Evolutionary conservation across 495 filamentous ascomycete species (phyloP).

Genomic region (Aspergillus ellipticus): DNA sequence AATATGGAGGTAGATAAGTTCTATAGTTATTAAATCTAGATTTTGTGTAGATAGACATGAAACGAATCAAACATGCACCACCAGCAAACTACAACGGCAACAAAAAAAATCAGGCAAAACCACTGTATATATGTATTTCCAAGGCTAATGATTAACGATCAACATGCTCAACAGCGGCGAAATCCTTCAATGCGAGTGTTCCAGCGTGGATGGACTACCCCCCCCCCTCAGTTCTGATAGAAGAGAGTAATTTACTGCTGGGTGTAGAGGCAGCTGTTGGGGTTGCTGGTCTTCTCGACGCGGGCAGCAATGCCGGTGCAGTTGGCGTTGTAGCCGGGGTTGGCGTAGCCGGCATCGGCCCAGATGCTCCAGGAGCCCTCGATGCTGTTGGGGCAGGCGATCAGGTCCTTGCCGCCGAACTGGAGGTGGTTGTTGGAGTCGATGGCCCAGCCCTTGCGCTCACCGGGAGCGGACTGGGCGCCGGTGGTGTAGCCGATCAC

Average conservation of each 20-base stretch:
- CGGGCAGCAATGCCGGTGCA: conserved; percentile 43
- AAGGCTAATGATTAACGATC: too few species aligned
- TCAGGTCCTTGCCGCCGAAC: conserved; percentile 39
- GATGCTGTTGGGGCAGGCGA: conserved; percentile 49
- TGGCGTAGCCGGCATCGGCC: conserved; percentile 34
- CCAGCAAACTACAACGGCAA: too few species aligned
- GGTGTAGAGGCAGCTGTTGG: conserved; percentile 59
- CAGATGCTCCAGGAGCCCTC: conserved; percentile 48
- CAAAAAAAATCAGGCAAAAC: too few species aligned
- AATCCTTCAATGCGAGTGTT: too few species aligned
- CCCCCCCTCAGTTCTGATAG: too few species aligned
- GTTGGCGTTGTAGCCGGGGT: conserved; percentile 42
- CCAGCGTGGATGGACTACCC: too few species aligned
- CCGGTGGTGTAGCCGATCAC: conserved; percentile 48
- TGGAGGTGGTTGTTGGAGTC: conserved; percentile 36
- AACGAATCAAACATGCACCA: too few species aligned
- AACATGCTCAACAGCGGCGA: too few species aligned
- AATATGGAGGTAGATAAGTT: too few species aligned
- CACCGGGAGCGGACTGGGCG: conserved; percentile 31
- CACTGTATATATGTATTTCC: too few species aligned
- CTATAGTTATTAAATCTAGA: too few species aligned
- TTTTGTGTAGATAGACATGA: too few species aligned
- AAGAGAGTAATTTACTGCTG: background rate
- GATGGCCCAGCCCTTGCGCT: conserved; percentile 42
- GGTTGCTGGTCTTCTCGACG: conserved; percentile 24